phyloP scores from a whole-genome alignment of 2,329 filamentous ascomycete genomes.

The Ploettnerulaceae sp. region DNA sequence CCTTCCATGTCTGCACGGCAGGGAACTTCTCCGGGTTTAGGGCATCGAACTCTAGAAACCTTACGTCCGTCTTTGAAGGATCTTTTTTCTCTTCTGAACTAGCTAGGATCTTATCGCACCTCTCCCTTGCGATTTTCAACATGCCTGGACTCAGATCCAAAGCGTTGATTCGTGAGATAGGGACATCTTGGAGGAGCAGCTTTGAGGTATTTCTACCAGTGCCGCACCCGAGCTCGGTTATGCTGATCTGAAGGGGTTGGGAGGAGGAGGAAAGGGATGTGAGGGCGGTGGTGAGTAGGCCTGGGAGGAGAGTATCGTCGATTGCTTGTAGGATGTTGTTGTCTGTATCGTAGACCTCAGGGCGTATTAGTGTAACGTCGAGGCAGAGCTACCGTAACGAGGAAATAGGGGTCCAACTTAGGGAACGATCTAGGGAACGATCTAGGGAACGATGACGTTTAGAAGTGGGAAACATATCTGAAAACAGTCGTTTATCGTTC shows the following conservation, averaged over 20 bases:
- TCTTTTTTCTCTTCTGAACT: too few relatives aligned
- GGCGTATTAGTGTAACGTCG: too few relatives aligned
- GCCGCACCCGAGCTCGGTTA: constrained; percentile 59
- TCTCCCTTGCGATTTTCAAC: too few relatives aligned
- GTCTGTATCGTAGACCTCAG: constrained; percentile 59
- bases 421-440: background rate
- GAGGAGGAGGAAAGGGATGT: constrained; percentile 10
- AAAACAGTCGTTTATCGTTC: too few relatives aligned
- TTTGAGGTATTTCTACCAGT: constrained; percentile 51
- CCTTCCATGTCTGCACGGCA: constrained; percentile 1
- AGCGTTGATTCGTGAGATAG: too few relatives aligned
- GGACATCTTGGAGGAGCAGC: background rate
- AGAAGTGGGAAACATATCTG: too few relatives aligned
- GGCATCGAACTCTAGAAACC: too few relatives aligned
- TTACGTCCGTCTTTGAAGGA: too few relatives aligned
- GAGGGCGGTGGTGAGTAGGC: constrained; percentile 45
- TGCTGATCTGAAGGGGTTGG: constrained; percentile 36
- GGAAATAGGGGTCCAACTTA: background rate
- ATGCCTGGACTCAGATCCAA: too few relatives aligned
- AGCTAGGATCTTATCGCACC: too few relatives aligned
- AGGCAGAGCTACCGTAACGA: background rate
- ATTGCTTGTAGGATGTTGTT: constrained; percentile 62
- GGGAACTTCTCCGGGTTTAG: too few relatives aligned
- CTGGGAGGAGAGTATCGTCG: constrained; percentile 51
- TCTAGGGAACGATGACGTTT: too few relatives aligned